Base-by-base conservation (phyloP, 2,329 filamentous ascomycete genomes). In the Fusarium nanum region DNA sequence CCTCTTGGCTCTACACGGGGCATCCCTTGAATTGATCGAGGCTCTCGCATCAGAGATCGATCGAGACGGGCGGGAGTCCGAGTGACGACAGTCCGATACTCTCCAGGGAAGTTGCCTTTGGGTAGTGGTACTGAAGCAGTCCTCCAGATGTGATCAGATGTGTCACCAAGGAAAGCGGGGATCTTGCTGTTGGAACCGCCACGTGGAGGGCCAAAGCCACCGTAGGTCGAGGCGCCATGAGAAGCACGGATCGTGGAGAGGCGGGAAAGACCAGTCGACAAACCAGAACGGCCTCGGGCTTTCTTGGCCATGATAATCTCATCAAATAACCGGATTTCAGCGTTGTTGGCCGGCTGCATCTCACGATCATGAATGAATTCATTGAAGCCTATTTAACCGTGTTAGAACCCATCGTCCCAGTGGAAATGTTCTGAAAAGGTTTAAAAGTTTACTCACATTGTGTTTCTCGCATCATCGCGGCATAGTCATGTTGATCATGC, bases 281-380 rank as follows among this genome's bases (percentile, higher is more conserved):
- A 83, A 7, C 86, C 88, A 1, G 88, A 85, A 34, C 89, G 89
- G 25, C 92, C 92, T 52, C 87, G 85, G 28, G 86, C 85, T 76
- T 87, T 88, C 83, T 96, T 96, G 32, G 92, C 92, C 54, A 95
- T 84, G 73, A 96, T 93, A 74, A 96, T 90, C 78, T 94, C 92
- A 78, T 96, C 93, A 74, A 96, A 96, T 2, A 96, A 86, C 59
- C 91, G 91, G 74, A 95, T 89, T 4, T 85, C 80, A 1, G 92
- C 86, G 67, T 92, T 86, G 10, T 88, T 85, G 0, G 88, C 79
- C 4, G 88, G 83, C 10, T 86, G 88, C 23, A 84, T 89, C 80
- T 96, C 93, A 47, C 93, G 88, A 73, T 94, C 91, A 75, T 95
- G 91, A 67, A 96, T 92, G 78, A 96, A 96, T 78, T 95, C 92